Base-by-base conservation (phyloP, 139 green algal genomes). In the Diplosphaera chodatii region DNA sequence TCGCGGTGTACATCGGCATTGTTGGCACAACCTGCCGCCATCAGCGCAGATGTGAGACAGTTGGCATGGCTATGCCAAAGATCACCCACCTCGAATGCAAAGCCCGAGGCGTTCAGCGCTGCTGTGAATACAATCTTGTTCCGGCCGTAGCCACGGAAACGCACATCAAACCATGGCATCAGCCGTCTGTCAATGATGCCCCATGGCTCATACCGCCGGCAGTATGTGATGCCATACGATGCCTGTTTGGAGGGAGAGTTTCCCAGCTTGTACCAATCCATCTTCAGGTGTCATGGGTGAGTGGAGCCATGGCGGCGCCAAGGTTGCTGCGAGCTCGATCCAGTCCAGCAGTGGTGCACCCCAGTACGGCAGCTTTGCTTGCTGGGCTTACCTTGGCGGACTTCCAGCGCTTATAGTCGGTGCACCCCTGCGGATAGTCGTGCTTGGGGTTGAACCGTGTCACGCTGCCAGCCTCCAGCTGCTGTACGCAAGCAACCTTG, bases 201-300 rank as follows among this genome's bases (percentile, higher is more conserved):
- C 69, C 69, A 74, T 5, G 69, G 69, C 69, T 74, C 69, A 31
- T 72, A 63, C 10, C 29, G 67, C 34, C 48, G 13, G 48, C 48
- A 59, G 48, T 59, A 59, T 10, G 18, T 25, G 16, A 59, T 25
- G 16, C 18, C 25, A 18, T 59, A 59, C 16, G 48, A 18, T 18
- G 8, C 48, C 48, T 59, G 48, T 25, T 4, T 59, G 48, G 18
- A 59, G 22, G 13, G 13, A n/a, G n/a, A n/a, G n/a, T n/a, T n/a
- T n/a, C n/a, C n/a, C n/a, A n/a, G n/a, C n/a, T n/a, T n/a, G n/a
- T n/a, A n/a, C n/a, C n/a, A n/a, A n/a, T n/a, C n/a, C n/a, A n/a
- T n/a, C n/a, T n/a, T n/a, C n/a, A n/a, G n/a, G n/a, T n/a, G n/a
- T n/a, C n/a, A n/a, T n/a, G n/a, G n/a, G n/a, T n/a, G n/a, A n/a